Evolutionary conservation across 345 rosid genomes (phyloP).

Genomic region (sweet orange (Citrus sinensis)): DVS_A1.0 CM039162.1:28732501-28733000

Average conservation of each 20-base stretch:
- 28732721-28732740: conserved; percentile 36
- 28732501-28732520: conserved; percentile 43
- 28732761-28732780: conserved; percentile 46
- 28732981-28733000: background rate
- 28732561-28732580: conserved; percentile 27
- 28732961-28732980: background rate
- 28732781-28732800: conserved; percentile 33
- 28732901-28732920: background rate
- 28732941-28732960: too few relatives aligned
- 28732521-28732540: conserved; percentile 43
- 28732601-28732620: conserved; percentile 24
- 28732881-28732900: background rate
- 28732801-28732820: conserved; percentile 10
- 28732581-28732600: conserved; percentile 43
- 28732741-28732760: conserved; percentile 32
- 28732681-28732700: conserved; percentile 52
- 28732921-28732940: too few relatives aligned
- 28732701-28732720: conserved; percentile 41
- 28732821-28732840: conserved; percentile 9
- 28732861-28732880: conserved; percentile 6
- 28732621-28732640: conserved; percentile 47
- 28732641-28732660: conserved; percentile 55
- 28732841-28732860: conserved; percentile 39
- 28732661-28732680: conserved; percentile 68
- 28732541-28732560: conserved; percentile 36